phyloP scores from a whole-genome alignment of 1,139 yeast species.

The Suhomyces bolitotheri region DNA sequence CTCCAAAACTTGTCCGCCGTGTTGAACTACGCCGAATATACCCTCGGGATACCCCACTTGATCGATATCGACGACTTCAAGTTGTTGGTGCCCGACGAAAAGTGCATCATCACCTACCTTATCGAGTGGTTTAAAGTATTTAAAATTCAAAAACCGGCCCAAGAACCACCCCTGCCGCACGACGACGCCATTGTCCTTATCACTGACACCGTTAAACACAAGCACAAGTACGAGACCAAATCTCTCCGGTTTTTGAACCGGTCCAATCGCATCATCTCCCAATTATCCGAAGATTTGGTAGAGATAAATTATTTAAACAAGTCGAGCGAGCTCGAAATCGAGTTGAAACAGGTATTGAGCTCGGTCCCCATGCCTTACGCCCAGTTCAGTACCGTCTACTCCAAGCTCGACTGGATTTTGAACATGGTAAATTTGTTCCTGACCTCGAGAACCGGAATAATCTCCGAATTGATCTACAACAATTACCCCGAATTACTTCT shows the following conservation, averaged over 20 bases:
- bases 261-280: constrained; percentile 18
- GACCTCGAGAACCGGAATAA: constrained; percentile 12
- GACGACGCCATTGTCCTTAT: constrained; percentile 25
- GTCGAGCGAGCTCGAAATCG: constrained; percentile 1
- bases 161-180: constrained; percentile 3
- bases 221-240: constrained; percentile 34
- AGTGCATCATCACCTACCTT: constrained; percentile 63
- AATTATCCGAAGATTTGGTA: constrained; percentile 11
- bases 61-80: constrained; percentile 63
- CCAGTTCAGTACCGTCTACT: constrained; percentile 7
- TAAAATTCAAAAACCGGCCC: constrained; percentile 25
- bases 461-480: constrained; percentile 22
- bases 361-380: background rate
- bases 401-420: constrained; percentile 9
- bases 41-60: constrained; percentile 55
- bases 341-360: constrained; percentile 1
- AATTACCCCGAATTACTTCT: constrained; percentile 21
- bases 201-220: constrained; percentile 25
- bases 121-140: constrained; percentile 62
- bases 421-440: constrained; percentile 10
- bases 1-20: constrained; percentile 24
- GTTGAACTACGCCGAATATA: constrained; percentile 32
- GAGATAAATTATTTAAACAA: constrained; percentile 1
- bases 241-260: constrained; percentile 32
- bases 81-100: constrained; percentile 58